Percentiles rank a stretch among this genome's conserved stretches.
Conservation (phyloP, 208 protist species). For the Sergeia podlipaevii region DNA sequence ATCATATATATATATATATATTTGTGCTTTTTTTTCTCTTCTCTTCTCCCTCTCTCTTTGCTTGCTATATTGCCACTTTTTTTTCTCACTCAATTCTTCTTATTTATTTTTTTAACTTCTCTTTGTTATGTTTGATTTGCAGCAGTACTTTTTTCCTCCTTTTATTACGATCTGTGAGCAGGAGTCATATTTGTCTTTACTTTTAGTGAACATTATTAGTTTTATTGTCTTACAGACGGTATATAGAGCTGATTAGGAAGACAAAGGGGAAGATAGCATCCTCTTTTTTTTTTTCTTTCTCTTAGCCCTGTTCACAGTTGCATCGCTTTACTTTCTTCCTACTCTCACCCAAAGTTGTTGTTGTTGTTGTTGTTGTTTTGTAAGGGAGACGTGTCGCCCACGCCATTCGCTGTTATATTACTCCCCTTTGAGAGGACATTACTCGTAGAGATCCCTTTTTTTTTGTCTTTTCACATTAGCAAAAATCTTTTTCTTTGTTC, state of each 20-base stretch:
- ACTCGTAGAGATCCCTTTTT: neutral
- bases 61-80: neutral
- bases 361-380: neutral
- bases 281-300: slow-evolving; percentile 6
- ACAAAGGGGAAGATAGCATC: too few relatives aligned
- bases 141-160: slow-evolving; percentile 1
- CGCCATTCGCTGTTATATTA: neutral
- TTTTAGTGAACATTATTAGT: neutral
- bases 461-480: neutral
- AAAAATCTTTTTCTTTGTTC: slow-evolving; percentile 4
- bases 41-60: slow-evolving; percentile 1
- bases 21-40: slow-evolving; percentile 3
- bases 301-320: neutral
- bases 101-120: slow-evolving; percentile 1
- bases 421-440: slow-evolving; percentile 1
- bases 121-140: neutral
- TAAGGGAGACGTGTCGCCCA: neutral
- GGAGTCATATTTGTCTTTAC: neutral
- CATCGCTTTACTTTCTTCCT: neutral
- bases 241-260: too few relatives aligned
- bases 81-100: neutral
- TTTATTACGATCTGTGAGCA: neutral
- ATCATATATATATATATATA: slow-evolving; percentile 8
- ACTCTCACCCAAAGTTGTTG: neutral
- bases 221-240: too few relatives aligned